These are phyloP conservation scores for Aspergillus novofumigatus DNA, from an alignment of 2,329 filamentous ascomycete species.

Conservation along the genomic window DNA sequence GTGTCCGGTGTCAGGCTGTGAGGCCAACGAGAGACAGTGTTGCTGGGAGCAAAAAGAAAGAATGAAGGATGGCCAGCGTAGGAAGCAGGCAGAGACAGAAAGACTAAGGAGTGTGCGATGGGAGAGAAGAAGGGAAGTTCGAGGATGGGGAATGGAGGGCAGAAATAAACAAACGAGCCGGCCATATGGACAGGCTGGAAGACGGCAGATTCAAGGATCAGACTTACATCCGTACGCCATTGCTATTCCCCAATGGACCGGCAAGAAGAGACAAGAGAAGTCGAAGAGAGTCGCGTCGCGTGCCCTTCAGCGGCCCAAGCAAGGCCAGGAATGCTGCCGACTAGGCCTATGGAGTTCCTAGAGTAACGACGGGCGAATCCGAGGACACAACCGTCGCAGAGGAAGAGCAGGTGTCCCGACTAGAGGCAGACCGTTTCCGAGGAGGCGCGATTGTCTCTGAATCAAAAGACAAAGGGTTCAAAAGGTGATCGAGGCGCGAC, in stretches of 20 bases:
- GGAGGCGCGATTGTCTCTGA: constrained; percentile 19
- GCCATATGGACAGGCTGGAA: constrained; percentile 24
- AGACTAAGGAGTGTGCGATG: constrained; percentile 14
- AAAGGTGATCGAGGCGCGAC: constrained; percentile 1
- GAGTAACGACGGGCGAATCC: constrained; percentile 28
- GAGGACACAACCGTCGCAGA: neutral
- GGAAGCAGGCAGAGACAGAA: constrained; percentile 9
- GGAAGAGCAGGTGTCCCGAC: constrained; percentile 2
- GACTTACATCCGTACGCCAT: constrained; percentile 39
- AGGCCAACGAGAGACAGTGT: constrained; percentile 10
- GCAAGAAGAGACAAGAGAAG: constrained; percentile 10
- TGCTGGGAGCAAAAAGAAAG: constrained; percentile 11
- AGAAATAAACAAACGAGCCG: constrained; percentile 39
- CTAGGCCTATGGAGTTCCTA: constrained; percentile 30
- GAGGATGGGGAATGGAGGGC: constrained; percentile 28
- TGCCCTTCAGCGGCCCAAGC: constrained; percentile 31
- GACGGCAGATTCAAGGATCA: constrained; percentile 20
- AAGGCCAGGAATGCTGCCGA: constrained; percentile 38
- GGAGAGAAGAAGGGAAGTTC: constrained; percentile 23
- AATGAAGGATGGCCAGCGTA: constrained; percentile 19
- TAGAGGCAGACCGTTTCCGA: constrained; percentile 11
- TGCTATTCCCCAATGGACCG: constrained; percentile 24
- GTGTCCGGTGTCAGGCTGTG: neutral
- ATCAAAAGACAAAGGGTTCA: constrained; percentile 9
- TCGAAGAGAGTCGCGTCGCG: constrained; percentile 32